Conservation (phyloP, 805 yeast genomes). For the Cyberlindnera euphorbiiphila region DNA sequence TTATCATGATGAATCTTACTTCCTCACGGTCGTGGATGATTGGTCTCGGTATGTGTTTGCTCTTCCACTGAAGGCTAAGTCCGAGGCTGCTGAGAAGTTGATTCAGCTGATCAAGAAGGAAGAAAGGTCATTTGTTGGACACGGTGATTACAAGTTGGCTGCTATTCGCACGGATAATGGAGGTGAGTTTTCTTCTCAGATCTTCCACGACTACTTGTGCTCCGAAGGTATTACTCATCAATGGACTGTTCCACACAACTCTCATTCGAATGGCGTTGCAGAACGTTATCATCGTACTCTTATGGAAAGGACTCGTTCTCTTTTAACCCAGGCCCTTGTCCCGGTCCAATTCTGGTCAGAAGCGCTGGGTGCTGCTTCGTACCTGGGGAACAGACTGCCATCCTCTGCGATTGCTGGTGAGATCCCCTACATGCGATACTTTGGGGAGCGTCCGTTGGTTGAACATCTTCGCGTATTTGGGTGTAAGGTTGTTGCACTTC, state of each 20-base stretch:
- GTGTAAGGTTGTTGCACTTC: slow-evolving; percentile 1
- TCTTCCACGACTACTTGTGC: background rate
- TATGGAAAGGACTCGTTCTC: background rate
- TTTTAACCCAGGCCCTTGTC: background rate
- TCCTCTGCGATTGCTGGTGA: background rate
- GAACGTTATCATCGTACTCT: slow-evolving; percentile 1
- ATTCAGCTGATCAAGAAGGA: background rate
- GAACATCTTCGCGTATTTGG: slow-evolving; percentile 7
- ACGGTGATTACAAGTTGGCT: slow-evolving; percentile 1
- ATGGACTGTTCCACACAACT: slow-evolving; percentile 3
- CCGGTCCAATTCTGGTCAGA: background rate
- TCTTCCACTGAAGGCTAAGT: background rate
- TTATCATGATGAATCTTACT: background rate
- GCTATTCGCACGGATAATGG: slow-evolving; percentile 5
- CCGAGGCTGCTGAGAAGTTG: background rate
- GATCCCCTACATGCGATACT: background rate
- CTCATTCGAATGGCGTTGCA: slow-evolving; percentile 1
- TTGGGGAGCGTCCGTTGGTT: too few relatives aligned
- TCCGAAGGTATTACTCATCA: slow-evolving; percentile 1
- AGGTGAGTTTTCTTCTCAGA: slow-evolving; percentile 2
- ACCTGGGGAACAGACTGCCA: background rate
- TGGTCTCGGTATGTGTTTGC: background rate
- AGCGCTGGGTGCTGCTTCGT: background rate
- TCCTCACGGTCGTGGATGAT: slow-evolving; percentile 1
- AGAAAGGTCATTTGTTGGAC: background rate